Conservation (phyloP, 2,329 filamentous ascomycete genomes). For the Aspergillus melleus region DNA sequence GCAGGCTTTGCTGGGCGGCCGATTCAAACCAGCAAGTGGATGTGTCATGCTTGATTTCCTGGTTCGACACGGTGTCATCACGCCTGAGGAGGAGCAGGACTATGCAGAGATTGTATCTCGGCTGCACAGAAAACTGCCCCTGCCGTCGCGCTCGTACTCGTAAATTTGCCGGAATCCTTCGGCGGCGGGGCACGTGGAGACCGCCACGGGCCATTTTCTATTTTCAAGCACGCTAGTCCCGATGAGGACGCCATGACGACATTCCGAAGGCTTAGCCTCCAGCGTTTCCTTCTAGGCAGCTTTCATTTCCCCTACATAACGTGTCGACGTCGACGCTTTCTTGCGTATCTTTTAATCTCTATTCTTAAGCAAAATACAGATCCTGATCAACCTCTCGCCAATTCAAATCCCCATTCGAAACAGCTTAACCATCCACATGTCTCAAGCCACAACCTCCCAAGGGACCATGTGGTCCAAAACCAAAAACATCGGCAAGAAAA, state of each 20-base stretch:
- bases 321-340: too few species aligned
- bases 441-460: background rate
- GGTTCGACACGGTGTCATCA: constrained; percentile 10
- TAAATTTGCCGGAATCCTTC: background rate
- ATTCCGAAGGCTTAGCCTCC: background rate
- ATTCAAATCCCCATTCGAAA: too few species aligned
- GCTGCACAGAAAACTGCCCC: constrained; percentile 11
- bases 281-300: too few species aligned
- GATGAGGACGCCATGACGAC: background rate
- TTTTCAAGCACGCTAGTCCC: background rate
- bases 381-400: too few species aligned
- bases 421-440: background rate
- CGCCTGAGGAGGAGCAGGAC: constrained; percentile 4
- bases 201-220: background rate
- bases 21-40: constrained; percentile 8
- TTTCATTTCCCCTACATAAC: background rate
- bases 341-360: too few species aligned
- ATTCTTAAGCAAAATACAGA: too few species aligned
- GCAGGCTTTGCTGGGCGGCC: constrained; percentile 1
- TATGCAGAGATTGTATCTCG: constrained; percentile 10
- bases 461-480: constrained; percentile 54
- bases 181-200: background rate
- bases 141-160: background rate
- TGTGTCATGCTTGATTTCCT: constrained; percentile 11
- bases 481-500: constrained; percentile 56